These are phyloP conservation scores for Dimargaris verticillata DNA, from an alignment of 192 early-diverging fungal genomes.

Conservation along the genomic window DNA sequence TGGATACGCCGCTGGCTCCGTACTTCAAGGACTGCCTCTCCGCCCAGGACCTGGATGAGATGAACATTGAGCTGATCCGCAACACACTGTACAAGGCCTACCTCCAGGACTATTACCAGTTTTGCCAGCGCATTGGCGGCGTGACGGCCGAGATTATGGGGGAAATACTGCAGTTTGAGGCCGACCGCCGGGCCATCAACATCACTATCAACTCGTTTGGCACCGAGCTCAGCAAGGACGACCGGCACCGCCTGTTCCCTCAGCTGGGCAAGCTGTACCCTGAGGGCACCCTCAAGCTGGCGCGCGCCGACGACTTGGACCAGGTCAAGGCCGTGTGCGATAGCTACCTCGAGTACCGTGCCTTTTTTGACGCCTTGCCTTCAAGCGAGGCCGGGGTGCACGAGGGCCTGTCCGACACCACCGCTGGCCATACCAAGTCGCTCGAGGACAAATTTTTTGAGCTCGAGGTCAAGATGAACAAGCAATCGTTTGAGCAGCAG, in stretches of 20 bases:
- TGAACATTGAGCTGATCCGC: conserved; percentile 99
- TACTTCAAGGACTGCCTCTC: conserved; percentile 96
- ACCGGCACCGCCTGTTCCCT: conserved; percentile 88
- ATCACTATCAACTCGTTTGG: conserved; percentile 99
- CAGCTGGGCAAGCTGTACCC: conserved; percentile 82
- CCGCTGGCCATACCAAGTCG: conserved; percentile 37
- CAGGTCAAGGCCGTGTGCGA: conserved; percentile 82
- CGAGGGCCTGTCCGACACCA: conserved; percentile 13
- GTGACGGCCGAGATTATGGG: conserved; percentile 85
- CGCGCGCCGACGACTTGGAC: conserved; percentile 79
- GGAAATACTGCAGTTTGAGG: conserved; percentile 91
- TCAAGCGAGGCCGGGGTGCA: conserved; percentile 16
- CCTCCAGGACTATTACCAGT: conserved; percentile 92
- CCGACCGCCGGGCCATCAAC: conserved; percentile 93
- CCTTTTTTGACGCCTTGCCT: conserved; percentile 56
- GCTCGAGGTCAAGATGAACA: conserved; percentile 87
- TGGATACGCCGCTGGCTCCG: conserved; percentile 93
- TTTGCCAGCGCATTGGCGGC: conserved; percentile 64
- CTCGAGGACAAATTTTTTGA: conserved; percentile 94
- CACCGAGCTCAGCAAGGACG: conserved; percentile 93
- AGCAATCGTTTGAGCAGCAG: conserved; percentile 83
- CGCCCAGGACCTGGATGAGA: conserved; percentile 93
- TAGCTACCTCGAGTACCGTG: conserved; percentile 69
- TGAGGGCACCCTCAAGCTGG: conserved; percentile 68
- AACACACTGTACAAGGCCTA: conserved; percentile 99